Conservation (phyloP, 129 eudicot species). For the Chrysanthemum makinoi region DNA sequence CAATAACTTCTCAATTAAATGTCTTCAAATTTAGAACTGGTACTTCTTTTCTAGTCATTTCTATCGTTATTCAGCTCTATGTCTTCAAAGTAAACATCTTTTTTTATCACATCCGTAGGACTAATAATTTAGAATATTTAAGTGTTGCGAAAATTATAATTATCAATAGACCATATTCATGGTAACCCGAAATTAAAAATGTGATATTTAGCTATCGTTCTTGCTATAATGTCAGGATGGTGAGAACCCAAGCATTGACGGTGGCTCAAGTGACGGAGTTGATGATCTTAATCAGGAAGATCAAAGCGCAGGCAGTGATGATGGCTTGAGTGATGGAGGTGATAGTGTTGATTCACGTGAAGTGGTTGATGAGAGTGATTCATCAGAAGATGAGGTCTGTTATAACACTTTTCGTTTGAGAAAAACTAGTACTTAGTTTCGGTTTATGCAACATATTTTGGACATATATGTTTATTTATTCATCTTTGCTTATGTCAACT, state of each 20-base stretch:
- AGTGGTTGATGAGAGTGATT: slow-evolving; percentile 93
- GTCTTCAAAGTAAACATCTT: background rate
- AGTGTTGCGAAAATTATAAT: no score
- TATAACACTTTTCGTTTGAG: background rate
- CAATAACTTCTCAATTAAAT: no score
- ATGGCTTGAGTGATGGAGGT: slow-evolving; percentile 48
- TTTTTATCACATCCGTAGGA: background rate
- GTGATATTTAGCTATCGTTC: slow-evolving; percentile 6
- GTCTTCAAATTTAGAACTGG: no score
- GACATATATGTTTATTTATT: no score
- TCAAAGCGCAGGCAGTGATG: slow-evolving; percentile 43
- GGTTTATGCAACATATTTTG: no score
- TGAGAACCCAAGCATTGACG: slow-evolving; percentile 28
- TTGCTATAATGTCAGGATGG: slow-evolving; percentile 28
- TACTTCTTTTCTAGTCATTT: background rate
- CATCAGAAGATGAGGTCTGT: slow-evolving; percentile 94
- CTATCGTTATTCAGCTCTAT: background rate
- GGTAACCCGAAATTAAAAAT: background rate
- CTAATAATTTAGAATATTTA: no score
- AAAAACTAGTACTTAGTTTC: background rate
- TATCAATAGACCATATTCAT: no score
- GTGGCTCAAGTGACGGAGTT: slow-evolving; percentile 37
- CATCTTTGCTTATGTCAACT: no score
- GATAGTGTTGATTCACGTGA: slow-evolving; percentile 61
- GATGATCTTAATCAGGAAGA: slow-evolving; percentile 29